phyloP scores from a whole-genome alignment of 345 rosid species.

The Eucalyptus sp. region DNA sequence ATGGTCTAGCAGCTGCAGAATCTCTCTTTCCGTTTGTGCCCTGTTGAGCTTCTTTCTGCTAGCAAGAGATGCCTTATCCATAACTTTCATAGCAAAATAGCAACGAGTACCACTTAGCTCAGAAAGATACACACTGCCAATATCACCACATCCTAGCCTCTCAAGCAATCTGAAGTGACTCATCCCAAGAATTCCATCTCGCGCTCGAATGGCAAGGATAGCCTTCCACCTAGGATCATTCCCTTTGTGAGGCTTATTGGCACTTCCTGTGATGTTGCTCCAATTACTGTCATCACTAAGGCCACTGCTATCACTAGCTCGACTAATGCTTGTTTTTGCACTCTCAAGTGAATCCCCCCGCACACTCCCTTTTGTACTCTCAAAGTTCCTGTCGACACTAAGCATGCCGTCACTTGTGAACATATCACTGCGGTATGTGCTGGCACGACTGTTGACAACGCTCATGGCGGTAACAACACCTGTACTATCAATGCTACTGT shows the following conservation, averaged over 20 bases:
- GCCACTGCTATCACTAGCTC: conserved; percentile 82
- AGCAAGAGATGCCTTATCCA: conserved; percentile 98
- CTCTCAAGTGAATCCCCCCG: conserved; percentile 82
- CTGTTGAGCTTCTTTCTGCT: conserved; percentile 87
- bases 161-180: conserved; percentile 85
- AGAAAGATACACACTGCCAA: conserved; percentile 95
- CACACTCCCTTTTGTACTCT: conserved; percentile 52
- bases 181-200: conserved; percentile 92
- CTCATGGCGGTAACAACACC: conserved; percentile 79
- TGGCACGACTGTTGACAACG: conserved; percentile 58
- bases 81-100: conserved; percentile 93
- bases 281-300: conserved; percentile 93
- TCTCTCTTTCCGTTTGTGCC: conserved; percentile 97
- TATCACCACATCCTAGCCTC: conserved; percentile 96
- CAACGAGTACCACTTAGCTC: conserved; percentile 86
- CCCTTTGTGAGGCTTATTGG: conserved; percentile 95
- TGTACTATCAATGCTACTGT: conserved; percentile 64
- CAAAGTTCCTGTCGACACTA: conserved; percentile 55
- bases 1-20: conserved; percentile 90
- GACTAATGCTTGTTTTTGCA: conserved; percentile 68
- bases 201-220: conserved; percentile 67
- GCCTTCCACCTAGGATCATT: conserved; percentile 99
- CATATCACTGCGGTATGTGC: conserved; percentile 48
- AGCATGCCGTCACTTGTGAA: conserved; percentile 73
- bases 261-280: conserved; percentile 85